These are phyloP conservation scores for Clitocybe nebularis DNA, from an alignment of 1,284 basidiomycete genomes.

Conservation along the genomic window DNA sequence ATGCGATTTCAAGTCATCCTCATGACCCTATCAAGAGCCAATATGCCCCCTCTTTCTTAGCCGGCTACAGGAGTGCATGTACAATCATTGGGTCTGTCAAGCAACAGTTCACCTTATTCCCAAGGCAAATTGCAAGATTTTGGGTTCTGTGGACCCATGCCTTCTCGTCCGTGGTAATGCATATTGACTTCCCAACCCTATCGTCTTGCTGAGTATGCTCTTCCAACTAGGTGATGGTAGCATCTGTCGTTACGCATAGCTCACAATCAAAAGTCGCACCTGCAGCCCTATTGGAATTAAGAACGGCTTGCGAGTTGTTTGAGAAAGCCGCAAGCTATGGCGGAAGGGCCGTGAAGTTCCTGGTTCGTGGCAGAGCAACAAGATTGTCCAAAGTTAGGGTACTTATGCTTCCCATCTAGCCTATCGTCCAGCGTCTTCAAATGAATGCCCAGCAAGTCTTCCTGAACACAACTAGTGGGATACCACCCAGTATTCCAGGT, in stretches of 20 bases:
- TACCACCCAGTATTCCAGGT: slow-evolving; percentile 38
- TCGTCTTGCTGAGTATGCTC: slow-evolving; percentile 1
- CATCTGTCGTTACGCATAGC: slow-evolving; percentile 65
- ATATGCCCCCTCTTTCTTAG: slow-evolving; percentile 63
- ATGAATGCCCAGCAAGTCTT: slow-evolving; percentile 56
- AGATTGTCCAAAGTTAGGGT: too few species aligned
- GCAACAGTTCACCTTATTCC: slow-evolving; percentile 50
- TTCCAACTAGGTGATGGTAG: slow-evolving; percentile 59
- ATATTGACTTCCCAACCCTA: slow-evolving; percentile 4
- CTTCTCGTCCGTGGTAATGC: slow-evolving; percentile 57
- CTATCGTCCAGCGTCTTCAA: slow-evolving; percentile 56
- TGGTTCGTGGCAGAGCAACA: slow-evolving; percentile 38
- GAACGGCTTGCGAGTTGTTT: slow-evolving; percentile 57
- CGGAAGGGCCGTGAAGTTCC: slow-evolving; percentile 61
- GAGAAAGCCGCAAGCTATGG: slow-evolving; percentile 54
- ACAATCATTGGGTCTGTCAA: slow-evolving; percentile 47
- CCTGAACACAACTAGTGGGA: slow-evolving; percentile 41
- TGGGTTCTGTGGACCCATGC: slow-evolving; percentile 70
- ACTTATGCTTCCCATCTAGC: slow-evolving; percentile 33
- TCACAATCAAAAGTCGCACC: slow-evolving; percentile 60
- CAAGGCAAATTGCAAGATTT: slow-evolving; percentile 56
- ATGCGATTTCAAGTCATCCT: slow-evolving; percentile 55
- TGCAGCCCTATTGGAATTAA: slow-evolving; percentile 60
- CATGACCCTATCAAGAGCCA: slow-evolving; percentile 57
- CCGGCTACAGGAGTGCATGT: slow-evolving; percentile 60